These are phyloP conservation scores for Geotrichum citri-aurantii DNA, from an alignment of 1,139 yeast genomes.

Conservation along the genomic window DNA sequence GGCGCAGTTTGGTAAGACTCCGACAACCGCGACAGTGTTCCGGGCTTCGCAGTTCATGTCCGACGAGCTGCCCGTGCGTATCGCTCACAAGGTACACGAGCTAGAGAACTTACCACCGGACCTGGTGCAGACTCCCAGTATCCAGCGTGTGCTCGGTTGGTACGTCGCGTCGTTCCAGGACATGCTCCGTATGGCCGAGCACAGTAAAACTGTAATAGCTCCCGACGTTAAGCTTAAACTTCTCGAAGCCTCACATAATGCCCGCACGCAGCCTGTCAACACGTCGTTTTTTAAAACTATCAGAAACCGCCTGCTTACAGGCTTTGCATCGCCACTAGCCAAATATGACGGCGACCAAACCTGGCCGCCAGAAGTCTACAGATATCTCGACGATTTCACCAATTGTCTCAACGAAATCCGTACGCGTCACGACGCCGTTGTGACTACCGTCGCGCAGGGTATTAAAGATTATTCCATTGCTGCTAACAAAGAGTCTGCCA, in stretches of 20 bases:
- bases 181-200: conserved; percentile 44
- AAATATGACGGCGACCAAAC: conserved; percentile 46
- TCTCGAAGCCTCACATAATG: conserved; percentile 15
- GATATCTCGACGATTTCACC: conserved; percentile 62
- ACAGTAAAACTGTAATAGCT: conserved; percentile 8
- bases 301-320: conserved; percentile 30
- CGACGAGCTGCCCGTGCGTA: conserved; percentile 79
- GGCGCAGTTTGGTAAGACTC: conserved; percentile 83
- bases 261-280: conserved; percentile 17
- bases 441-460: conserved; percentile 88
- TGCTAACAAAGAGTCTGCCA: not conserved
- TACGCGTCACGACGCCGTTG: conserved; percentile 86
- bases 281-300: conserved; percentile 18
- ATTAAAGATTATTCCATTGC: conserved; percentile 61
- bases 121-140: conserved; percentile 64
- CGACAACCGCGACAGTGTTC: conserved; percentile 72
- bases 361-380: conserved; percentile 73
- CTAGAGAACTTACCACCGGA: conserved; percentile 76
- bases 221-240: conserved; percentile 12
- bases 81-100: conserved; percentile 82
- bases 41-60: conserved; percentile 81
- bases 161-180: conserved; percentile 89
- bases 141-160: conserved; percentile 76
- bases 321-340: conserved; percentile 46
- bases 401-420: conserved; percentile 66